Evolutionary conservation across 495 filamentous ascomycete species (phyloP).

Genomic region (Xylaria nigripes): DNA sequence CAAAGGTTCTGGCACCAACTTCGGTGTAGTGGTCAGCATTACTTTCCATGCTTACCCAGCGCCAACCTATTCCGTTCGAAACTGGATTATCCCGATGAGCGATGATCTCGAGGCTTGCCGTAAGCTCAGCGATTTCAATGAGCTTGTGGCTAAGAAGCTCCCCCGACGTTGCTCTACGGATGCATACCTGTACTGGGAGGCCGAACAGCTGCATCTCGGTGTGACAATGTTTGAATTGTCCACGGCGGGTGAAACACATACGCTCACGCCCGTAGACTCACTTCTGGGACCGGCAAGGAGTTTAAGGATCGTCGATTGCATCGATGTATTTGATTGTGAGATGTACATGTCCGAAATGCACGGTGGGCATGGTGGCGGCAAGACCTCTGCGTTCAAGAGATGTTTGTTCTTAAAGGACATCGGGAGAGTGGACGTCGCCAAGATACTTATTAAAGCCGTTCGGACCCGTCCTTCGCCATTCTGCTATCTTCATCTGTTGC

Average conservation of each 20-base stretch:
- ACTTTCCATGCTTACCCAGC: slow-evolving; percentile 44
- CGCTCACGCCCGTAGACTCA: slow-evolving; percentile 12
- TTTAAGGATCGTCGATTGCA: slow-evolving; percentile 35
- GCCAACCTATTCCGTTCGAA: slow-evolving; percentile 38
- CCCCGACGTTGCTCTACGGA: slow-evolving; percentile 44
- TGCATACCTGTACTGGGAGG: slow-evolving; percentile 50
- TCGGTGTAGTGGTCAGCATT: slow-evolving; percentile 55
- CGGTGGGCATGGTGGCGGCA: slow-evolving; percentile 48
- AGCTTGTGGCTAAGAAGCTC: slow-evolving; percentile 34
- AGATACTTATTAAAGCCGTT: slow-evolving; percentile 39
- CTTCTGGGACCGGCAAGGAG: slow-evolving; percentile 33
- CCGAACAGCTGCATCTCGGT: slow-evolving; percentile 42
- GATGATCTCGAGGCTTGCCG: slow-evolving; percentile 30
- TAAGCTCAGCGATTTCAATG: slow-evolving; percentile 39
- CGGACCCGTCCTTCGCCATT: slow-evolving; percentile 44
- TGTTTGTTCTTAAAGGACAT: slow-evolving; percentile 53
- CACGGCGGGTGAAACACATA: slow-evolving; percentile 20
- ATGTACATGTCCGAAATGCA: slow-evolving; percentile 58
- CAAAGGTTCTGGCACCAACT: slow-evolving; percentile 55
- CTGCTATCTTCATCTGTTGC: slow-evolving; percentile 57
- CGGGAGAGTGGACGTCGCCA: slow-evolving; percentile 31
- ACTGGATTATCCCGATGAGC: slow-evolving; percentile 44
- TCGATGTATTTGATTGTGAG: slow-evolving; percentile 50
- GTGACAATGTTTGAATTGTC: slow-evolving; percentile 45
- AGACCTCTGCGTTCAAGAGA: slow-evolving; percentile 58